Base-by-base conservation (phyloP, 768 basidiomycete species). In the Pisolithus marmoratus region DNA sequence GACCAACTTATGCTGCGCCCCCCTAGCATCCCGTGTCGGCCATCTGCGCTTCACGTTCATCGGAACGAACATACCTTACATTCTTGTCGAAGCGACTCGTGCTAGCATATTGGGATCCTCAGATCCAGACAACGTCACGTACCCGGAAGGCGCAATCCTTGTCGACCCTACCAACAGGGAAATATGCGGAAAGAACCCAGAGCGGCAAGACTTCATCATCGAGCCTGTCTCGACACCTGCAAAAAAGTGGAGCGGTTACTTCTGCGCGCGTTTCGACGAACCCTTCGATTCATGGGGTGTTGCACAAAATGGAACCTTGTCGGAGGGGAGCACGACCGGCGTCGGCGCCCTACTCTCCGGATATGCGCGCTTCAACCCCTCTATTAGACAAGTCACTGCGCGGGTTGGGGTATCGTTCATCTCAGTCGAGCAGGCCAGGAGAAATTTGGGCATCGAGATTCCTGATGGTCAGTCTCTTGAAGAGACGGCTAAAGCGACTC, bases 351-450 rank as follows among this genome's bases (percentile, higher is more conserved):
- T 77, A 29, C 61, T 84, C 7, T 74, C 76, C 15, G 85, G 76
- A 0, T 84, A 79, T 54, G 78, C 72, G 3, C 63, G 64, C 4
- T 80, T 89, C 52, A 52, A 57, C 15, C 57, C 62, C 0, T 48
- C 49, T 2, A 54, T 58, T 3, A 61, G 71, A 20, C 61, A 64
- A 12, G 70, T 86, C 38, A 74, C 79, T 6, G 77, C 85, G 8
- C 72, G 82, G 11, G 71, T 90, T 2, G 85, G 84, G 3, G 83
- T 85, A 4, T 88, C 86, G 4, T 87, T 88, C 63, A 85, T 90
- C 52, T 86, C 84, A 1, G 69, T 82, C 7, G 81, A 83, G 3
- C 86, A 87, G 53, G 85, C 85, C 1, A 65, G 77, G 36, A 58
- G 62, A 51, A 81, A 81, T 55, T 56, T 83, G 49, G 76, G 78